Evolutionary conservation across 495 filamentous ascomycete species (phyloP), one percentile per base, ranked within the genome.

Genomic region (Penicillium goetzii): DNA sequence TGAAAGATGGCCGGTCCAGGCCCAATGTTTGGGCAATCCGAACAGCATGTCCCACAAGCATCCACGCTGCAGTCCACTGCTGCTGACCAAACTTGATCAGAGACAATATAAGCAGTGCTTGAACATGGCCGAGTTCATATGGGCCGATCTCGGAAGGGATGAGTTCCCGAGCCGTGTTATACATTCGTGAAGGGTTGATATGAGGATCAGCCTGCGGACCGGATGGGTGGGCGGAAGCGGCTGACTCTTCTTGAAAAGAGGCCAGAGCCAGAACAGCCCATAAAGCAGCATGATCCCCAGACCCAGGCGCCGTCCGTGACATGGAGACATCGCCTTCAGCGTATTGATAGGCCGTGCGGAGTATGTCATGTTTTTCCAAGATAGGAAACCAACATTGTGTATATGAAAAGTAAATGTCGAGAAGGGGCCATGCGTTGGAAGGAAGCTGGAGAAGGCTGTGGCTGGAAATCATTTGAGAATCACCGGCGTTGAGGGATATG

Each of bases 341-440:
- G 68, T 81, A 67, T 40, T 74, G 75, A 60, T 82, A 83, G 21
- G 78, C 75, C 2, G 79, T 75, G 38, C 81, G 80, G 33, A 86
- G 74, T 17, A 91, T 76, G 60, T 86, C 84, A 63, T 90, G 85
- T 66, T 90, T 90, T 61, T 91, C 88, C 23, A 87, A 76, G 52
- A 92, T 89, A 8, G 89, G 89, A 36, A 91, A 83, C 89, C 89
- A 92, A 32, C 81, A 84, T 71, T 90, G 86, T 0, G 89, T 91
- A 64, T 89, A 90, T 12, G 88, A 85, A 66, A 90, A 90, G 70
- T 90, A 91, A 4, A 90, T 81, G 61, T 92, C 88, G 32, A 92
- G 76, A 8, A 92, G 78, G 73, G 88, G 52, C 82, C 76, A 75
- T 74, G 85, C 64, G 73, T 81, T 73, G 69, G 80, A 51, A 62